Percentiles rank a stretch among this genome's conserved stretches.
phyloP scores from a whole-genome alignment of 148 eudicot genomes.

The Camellia granthamiana region DNA sequence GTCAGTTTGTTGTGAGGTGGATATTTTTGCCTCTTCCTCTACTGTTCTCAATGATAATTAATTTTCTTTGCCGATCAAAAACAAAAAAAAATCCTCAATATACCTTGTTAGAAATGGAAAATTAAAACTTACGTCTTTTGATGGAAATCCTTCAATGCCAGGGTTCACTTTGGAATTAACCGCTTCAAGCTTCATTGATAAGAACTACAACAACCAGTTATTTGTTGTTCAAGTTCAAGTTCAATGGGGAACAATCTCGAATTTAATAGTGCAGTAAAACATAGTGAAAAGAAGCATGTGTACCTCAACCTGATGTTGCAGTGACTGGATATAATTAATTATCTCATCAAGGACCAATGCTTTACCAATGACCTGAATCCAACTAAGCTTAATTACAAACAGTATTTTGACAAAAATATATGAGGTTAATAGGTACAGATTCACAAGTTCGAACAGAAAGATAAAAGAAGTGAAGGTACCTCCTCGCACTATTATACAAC shows the following conservation, averaged over 20 bases:
- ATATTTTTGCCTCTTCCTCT: too few relatives aligned
- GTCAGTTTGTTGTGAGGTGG: too few relatives aligned
- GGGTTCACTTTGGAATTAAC: slow-evolving; percentile 65
- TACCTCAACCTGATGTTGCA: slow-evolving; percentile 97
- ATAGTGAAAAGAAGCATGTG: slow-evolving; percentile 4
- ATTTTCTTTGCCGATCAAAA: too few relatives aligned
- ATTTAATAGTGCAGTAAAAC: background rate
- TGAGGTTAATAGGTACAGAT: background rate
- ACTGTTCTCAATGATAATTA: too few relatives aligned
- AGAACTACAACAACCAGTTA: slow-evolving; percentile 53
- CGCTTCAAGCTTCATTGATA: slow-evolving; percentile 91
- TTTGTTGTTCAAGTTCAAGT: slow-evolving; percentile 2
- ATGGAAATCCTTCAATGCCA: slow-evolving; percentile 64
- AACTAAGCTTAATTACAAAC: background rate
- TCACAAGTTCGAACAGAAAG: background rate
- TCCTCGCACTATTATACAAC: background rate
- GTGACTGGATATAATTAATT: slow-evolving; percentile 88
- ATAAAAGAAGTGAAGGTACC: background rate
- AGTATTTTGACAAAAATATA: background rate
- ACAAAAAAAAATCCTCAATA: background rate
- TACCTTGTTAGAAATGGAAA: background rate
- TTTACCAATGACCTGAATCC: slow-evolving; percentile 85
- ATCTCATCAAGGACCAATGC: slow-evolving; percentile 94
- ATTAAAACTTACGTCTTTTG: slow-evolving; percentile 70
- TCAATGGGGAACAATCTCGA: slow-evolving; percentile 9